Percentiles rank a stretch among this genome's conserved stretches.
These are phyloP conservation scores for Zygosaccharomyces bisporus DNA, from an alignment of 805 yeast species.

Conservation along the genomic window DNA sequence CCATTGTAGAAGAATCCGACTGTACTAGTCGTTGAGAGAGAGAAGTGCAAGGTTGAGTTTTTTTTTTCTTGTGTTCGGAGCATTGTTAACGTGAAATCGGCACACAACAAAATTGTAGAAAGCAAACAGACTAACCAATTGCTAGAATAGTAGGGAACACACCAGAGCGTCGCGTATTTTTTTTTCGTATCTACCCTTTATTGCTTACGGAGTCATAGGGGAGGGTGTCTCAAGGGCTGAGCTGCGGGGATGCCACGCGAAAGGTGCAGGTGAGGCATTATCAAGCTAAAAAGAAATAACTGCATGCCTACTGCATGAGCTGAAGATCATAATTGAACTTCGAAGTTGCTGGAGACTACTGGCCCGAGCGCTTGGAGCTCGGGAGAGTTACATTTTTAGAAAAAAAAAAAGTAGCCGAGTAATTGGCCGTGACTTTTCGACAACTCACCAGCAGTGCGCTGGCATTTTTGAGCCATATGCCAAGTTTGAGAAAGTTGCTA, in stretches of 20 bases:
- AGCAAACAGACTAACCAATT: neutral
- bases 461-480: too few relatives aligned
- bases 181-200: neutral
- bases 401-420: too few relatives aligned
- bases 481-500: too few relatives aligned
- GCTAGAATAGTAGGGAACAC: neutral
- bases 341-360: too few relatives aligned
- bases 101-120: neutral
- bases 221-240: neutral
- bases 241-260: neutral
- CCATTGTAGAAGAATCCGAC: constrained; percentile 11
- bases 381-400: neutral
- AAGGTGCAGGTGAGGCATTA: neutral
- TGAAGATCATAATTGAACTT: neutral
- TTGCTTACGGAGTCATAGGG: neutral
- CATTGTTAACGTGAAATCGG: neutral
- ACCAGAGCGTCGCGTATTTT: neutral
- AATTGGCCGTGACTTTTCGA: too few relatives aligned
- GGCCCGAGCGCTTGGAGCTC: too few relatives aligned
- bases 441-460: too few relatives aligned
- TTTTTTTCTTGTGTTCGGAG: too few relatives aligned
- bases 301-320: neutral
- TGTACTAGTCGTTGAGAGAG: neutral
- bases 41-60: constrained; percentile 1
- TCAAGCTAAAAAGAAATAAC: neutral